Evolutionary conservation across 805 yeast species (phyloP).

Genomic region (Pichia thaimueangensis): DNA sequence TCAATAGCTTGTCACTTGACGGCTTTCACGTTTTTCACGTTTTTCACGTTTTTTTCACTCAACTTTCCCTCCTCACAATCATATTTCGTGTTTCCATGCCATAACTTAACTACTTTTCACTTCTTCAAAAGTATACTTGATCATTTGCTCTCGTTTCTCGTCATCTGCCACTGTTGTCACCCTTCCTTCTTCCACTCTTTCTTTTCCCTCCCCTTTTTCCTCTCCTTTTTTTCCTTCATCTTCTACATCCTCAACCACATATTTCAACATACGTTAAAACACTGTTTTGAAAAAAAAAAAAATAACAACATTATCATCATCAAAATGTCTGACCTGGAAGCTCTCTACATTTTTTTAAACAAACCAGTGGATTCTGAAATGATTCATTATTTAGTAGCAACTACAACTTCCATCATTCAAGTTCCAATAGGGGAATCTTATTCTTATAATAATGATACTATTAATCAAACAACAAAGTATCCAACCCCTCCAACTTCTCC

Average conservation of each 20-base stretch:
- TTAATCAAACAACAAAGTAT: constrained; percentile 7
- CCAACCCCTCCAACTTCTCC: constrained; percentile 39
- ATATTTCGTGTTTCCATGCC: no score
- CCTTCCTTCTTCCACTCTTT: not conserved
- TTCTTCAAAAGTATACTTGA: no score
- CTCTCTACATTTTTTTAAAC: constrained; percentile 47
- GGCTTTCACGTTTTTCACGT: no score
- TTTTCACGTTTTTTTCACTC: no score
- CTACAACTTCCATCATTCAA: constrained; percentile 50
- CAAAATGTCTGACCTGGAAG: constrained; percentile 39
- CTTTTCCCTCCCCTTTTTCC: not conserved
- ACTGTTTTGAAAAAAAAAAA: no score
- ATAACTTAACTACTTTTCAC: no score
- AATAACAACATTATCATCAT: no score
- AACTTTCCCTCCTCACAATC: no score
- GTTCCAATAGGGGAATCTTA: constrained; percentile 32
- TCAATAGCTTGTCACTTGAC: no score
- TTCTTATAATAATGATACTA: constrained; percentile 23
- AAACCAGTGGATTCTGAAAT: constrained; percentile 52
- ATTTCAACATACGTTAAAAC: no score
- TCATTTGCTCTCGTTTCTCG: no score
- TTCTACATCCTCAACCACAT: no score
- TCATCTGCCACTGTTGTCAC: not conserved
- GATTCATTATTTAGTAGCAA: constrained; percentile 51
- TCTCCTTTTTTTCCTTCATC: not conserved